Evolutionary conservation across 805 yeast genomes (phyloP), one percentile per base, ranked within the genome.

Genomic region (Candida maesae): DNA sequence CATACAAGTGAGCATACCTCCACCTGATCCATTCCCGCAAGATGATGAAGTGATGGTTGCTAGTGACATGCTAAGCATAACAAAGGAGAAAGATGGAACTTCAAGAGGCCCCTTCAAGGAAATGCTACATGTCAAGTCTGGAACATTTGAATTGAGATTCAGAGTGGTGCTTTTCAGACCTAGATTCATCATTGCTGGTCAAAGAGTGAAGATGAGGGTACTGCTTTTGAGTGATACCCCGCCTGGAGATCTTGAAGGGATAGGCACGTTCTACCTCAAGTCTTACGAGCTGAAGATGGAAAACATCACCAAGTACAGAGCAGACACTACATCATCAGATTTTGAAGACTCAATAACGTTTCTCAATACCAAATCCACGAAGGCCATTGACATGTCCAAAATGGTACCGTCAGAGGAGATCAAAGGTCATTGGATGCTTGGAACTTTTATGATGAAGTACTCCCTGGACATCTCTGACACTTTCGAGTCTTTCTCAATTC

Each of bases 11-110:
- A 35, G 39, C 26, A 40, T 40, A 6, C 43, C 43, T 8, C 43
- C 43, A 4, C 43, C 43, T 4, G 43, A 40, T 15, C 43, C 43
- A n/a, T 40, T 40, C 16, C 43, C 43, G 7, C 10, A 7, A 21
- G 33, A 40, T 35, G 43, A 40, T 15, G 20, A 31, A 11, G 43
- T 40, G 6, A 16, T 40, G 28, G 43, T 21, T 14, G 36, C 39
- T 2, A 35, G 39, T n/a, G 39, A 40, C 27, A 35, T 35, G 24
- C 25, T 35, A 2, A 11, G 32, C 7, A 6, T 40, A 12, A 31
- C 20, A 10, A 41, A 41, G 35, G 28, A 41, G 38, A 36, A 23
- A 14, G 35, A 41, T 28, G 44, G 44, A 4, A 17, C 33, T 2
- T 11, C 25, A 8, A 15, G 17, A 10, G 20, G 23, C 12, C 4